Evolutionary conservation across 169 alveolate genomes (phyloP), one percentile per base, ranked within the genome.

Genomic region (Plasmodium chabaudi): DNA sequence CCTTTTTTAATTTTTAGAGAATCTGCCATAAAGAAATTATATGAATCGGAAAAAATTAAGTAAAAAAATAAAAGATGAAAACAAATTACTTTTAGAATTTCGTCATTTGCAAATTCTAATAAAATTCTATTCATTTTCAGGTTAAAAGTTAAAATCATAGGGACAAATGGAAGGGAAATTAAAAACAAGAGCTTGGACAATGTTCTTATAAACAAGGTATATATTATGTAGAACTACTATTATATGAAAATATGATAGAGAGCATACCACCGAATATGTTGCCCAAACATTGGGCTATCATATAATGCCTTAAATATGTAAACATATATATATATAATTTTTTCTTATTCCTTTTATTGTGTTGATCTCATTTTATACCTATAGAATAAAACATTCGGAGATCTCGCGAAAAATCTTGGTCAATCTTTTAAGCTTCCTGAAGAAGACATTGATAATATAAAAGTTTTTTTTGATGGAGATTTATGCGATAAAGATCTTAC

Each of bases 311-410:
- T 34, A 34, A 3, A 34, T 34, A 34, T 34, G 7, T 34, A 34
- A 34, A 34, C 1, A 34, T 34, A 34, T 34, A 10, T 34, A 19
- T 27, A 19, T n/a, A 4, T 23, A 15, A 7, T 49, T 2, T 23
- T 25, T 44, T 21, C 39, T 39, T 39, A n/a, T 39, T 39, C 19
- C 5, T 51, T 6, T 21, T 23, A 67, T 53, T 34, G 23, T 21
- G 23, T 23, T 25, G 13, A 9, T 56, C 39, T 27, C 5, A 34
- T 34, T 34, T 34, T 34, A 34, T 34, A 34, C 42, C 7, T 34
- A 34, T 69, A 77, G 88, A 77, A 63, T 56, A 77, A 77, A 77
- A 77, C 88, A 25, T 77, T 77, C 55, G 88, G 88, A 17, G 88
- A 77, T 77, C 65, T 77, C 21, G 88, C 88, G 23, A 7, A 34